Evolutionary conservation across 345 rosid species (phyloP).

Genomic region (Abelmoschus esculentus): DNA sequence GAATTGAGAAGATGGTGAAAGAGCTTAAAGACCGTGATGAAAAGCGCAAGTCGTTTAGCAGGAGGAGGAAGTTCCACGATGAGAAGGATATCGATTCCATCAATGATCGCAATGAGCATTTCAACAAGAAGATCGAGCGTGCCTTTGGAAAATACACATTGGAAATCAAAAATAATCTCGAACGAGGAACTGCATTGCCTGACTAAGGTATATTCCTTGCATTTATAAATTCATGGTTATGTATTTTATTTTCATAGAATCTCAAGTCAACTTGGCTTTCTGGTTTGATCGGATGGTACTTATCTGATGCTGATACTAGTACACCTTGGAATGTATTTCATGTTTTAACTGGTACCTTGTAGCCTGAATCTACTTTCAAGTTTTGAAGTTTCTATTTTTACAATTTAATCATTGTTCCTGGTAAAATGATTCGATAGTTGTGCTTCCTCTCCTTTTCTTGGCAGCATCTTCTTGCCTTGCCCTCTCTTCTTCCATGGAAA

Average conservation of each 20-base stretch:
- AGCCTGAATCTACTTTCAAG: no score
- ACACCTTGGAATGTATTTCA: no score
- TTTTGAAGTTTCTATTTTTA: slow-evolving; percentile 31
- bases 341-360: no score
- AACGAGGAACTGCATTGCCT: slow-evolving; percentile 96
- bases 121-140: slow-evolving; percentile 96
- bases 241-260: not conserved
- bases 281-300: not conserved
- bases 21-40: slow-evolving; percentile 74
- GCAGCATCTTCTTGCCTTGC: slow-evolving; percentile 89
- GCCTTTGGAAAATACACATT: slow-evolving; percentile 93
- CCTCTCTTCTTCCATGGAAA: slow-evolving; percentile 86
- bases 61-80: slow-evolving; percentile 82
- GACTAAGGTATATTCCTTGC: slow-evolving; percentile 44
- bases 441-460: slow-evolving; percentile 50
- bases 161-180: slow-evolving; percentile 95
- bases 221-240: not conserved
- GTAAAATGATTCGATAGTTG: slow-evolving; percentile 33
- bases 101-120: slow-evolving; percentile 97
- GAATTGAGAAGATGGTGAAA: slow-evolving; percentile 77
- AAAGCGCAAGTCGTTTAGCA: slow-evolving; percentile 70
- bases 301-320: not conserved
- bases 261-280: not conserved
- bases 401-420: slow-evolving; percentile 29
- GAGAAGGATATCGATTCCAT: slow-evolving; percentile 96